These are phyloP conservation scores for Macrophomina pseudophaseolina DNA, from an alignment of 2,329 filamentous ascomycete species.

Conservation along the genomic window DNA sequence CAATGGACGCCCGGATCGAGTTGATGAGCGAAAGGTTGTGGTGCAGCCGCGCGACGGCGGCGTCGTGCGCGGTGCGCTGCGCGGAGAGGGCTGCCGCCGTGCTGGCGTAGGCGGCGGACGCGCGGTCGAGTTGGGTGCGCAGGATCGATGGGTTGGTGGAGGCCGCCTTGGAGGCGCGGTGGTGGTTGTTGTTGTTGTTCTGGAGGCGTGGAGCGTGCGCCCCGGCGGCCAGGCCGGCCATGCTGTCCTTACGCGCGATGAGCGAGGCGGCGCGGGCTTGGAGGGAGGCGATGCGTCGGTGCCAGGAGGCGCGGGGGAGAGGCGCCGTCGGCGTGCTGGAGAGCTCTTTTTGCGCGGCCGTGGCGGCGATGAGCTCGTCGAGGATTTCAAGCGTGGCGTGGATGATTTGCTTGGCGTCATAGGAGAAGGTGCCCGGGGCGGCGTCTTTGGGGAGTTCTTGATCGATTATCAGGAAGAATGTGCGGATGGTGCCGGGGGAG, in stretches of 20 bases:
- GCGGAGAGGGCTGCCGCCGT: neutral
- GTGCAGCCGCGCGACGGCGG: slow-evolving; percentile 1
- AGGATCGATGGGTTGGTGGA: neutral
- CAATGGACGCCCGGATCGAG: slow-evolving; percentile 12
- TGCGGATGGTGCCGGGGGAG: slow-evolving; percentile 1
- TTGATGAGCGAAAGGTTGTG: slow-evolving; percentile 1
- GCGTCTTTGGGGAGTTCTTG: neutral
- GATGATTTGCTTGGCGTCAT: slow-evolving; percentile 3
- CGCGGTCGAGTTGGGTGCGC: neutral
- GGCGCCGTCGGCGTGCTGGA: neutral
- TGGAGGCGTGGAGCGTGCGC: slow-evolving; percentile 5
- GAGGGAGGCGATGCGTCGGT: neutral
- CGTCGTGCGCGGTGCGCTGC: neutral
- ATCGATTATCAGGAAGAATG: slow-evolving; percentile 5
- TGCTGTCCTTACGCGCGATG: slow-evolving; percentile 8
- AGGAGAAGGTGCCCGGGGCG: neutral
- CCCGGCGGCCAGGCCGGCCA: slow-evolving; percentile 3
- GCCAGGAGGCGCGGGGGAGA: neutral
- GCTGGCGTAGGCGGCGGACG: neutral
- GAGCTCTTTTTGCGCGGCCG: neutral
- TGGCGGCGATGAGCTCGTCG: neutral
- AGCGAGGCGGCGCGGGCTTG: neutral
- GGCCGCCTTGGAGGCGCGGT: neutral
- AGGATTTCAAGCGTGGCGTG: slow-evolving; percentile 1
- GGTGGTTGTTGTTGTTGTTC: neutral